A percentile compares a stretch with the other conserved stretches of the same genome.
Evolutionary conservation across 805 yeast genomes (phyloP).

Genomic region (Saturnispora saitoi): DNA sequence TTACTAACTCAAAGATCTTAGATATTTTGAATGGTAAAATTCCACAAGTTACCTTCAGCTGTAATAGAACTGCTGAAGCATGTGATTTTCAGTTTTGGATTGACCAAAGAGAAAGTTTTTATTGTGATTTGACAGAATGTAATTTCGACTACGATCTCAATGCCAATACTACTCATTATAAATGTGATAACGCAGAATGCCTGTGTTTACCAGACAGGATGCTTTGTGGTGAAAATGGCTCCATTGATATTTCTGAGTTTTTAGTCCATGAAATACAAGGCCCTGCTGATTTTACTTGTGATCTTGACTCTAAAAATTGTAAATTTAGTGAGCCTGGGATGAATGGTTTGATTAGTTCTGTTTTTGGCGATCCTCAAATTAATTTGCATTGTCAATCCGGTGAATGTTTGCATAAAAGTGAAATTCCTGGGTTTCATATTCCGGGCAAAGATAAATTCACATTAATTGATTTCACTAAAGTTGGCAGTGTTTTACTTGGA

Average conservation of each 20-base stretch:
- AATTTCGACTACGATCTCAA: conserved; percentile 53
- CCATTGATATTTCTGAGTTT: conserved; percentile 91
- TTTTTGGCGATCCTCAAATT: conserved; percentile 92
- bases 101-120: conserved; percentile 81
- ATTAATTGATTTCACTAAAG: conserved; percentile 37
- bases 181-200: conserved; percentile 73
- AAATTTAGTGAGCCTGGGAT: conserved; percentile 89
- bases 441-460: conserved; percentile 48
- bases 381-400: conserved; percentile 75
- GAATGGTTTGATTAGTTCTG: conserved; percentile 83
- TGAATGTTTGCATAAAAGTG: conserved; percentile 87
- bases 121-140: conserved; percentile 76
- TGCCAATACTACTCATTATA: conserved; percentile 63
- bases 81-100: conserved; percentile 98
- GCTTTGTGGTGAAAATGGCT: conserved; percentile 91
- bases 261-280: conserved; percentile 83
- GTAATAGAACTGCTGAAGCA: conserved; percentile 52
- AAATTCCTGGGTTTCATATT: conserved; percentile 79
- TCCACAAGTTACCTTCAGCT: conserved; percentile 90
- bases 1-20: conserved; percentile 79
- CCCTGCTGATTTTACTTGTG: conserved; percentile 88
- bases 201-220: conserved; percentile 85
- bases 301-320: conserved; percentile 53
- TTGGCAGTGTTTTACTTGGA: conserved; percentile 36
- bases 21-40: conserved; percentile 68